Conservation (phyloP, 169 alveolate genomes). For the Babesia divergens region DNA sequence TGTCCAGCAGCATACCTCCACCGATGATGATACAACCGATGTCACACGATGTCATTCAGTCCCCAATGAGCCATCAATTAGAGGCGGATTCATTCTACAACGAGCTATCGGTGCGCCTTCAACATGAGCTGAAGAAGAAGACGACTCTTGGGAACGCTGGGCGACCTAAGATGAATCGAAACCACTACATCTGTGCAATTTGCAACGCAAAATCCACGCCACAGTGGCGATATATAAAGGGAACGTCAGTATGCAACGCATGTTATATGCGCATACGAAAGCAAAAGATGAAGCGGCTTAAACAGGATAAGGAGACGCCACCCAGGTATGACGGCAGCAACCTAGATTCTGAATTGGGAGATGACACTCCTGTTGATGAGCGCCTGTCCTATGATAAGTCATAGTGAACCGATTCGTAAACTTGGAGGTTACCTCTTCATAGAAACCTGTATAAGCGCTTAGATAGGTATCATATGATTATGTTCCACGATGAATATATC, state of each 20-base stretch:
- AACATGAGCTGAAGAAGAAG: constrained; percentile 22
- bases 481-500: no score
- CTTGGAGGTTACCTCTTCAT: no score
- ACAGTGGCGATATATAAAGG: constrained; percentile 73
- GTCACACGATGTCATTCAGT: not conserved
- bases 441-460: no score
- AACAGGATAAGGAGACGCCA: constrained; percentile 6
- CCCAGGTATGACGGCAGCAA: not conserved
- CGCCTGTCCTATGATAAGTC: not conserved
- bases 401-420: not conserved
- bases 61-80: not conserved
- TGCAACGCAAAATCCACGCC: constrained; percentile 68
- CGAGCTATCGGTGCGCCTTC: constrained; percentile 6
- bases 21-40: not conserved
- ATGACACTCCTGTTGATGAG: not conserved
- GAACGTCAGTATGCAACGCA: constrained; percentile 76
- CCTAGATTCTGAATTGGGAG: not conserved
- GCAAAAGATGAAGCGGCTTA: constrained; percentile 16
- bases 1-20: not conserved
- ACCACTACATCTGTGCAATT: constrained; percentile 59
- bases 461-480: no score
- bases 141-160: constrained; percentile 22
- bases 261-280: constrained; percentile 77
- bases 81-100: constrained; percentile 6
- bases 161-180: constrained; percentile 50